Evolutionary conservation across 805 yeast species (phyloP).

Genomic region (Ogataea philodendri): DNA sequence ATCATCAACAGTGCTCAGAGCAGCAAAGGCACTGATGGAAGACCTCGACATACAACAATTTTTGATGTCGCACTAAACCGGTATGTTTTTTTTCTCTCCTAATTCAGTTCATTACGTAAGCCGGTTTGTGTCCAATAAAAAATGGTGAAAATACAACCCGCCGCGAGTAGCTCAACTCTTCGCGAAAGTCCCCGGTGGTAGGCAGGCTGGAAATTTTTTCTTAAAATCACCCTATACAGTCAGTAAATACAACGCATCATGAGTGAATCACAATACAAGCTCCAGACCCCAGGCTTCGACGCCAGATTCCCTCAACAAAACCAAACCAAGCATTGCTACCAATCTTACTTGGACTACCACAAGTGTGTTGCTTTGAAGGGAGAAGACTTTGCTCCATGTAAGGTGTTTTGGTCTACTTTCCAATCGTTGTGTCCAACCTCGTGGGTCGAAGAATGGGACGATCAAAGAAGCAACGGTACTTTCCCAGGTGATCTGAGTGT

Average conservation of each 20-base stretch:
- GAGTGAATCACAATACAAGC: constrained; percentile 40
- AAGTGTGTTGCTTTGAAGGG: constrained; percentile 96
- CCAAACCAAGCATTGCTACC: constrained; percentile 99
- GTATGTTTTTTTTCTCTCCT: no score
- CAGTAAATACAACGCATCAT: constrained; percentile 20
- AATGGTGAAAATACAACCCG: constrained; percentile 8
- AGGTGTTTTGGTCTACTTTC: constrained; percentile 89
- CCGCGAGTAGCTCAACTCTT: constrained; percentile 1
- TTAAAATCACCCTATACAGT: constrained; percentile 10
- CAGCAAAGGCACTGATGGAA: constrained; percentile 35
- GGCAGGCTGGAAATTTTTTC: constrained; percentile 12
- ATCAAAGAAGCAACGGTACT: constrained; percentile 58
- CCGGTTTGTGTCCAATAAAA: constrained; percentile 5
- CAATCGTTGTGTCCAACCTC: constrained; percentile 80
- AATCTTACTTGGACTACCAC: constrained; percentile 96
- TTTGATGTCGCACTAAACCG: constrained; percentile 5
- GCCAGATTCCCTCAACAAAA: constrained; percentile 96
- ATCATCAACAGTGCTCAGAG: constrained; percentile 25
- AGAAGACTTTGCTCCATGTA: constrained; percentile 97
- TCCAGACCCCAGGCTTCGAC: constrained; percentile 74
- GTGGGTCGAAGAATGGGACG: constrained; percentile 88
- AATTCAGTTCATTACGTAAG: no score
- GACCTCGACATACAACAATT: constrained; percentile 10
- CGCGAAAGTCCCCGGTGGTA: constrained; percentile 1
- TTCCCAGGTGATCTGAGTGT: constrained; percentile 41